Evolutionary conservation across 805 yeast species (phyloP).

Genomic region (Ogataea paraovalis): DNA sequence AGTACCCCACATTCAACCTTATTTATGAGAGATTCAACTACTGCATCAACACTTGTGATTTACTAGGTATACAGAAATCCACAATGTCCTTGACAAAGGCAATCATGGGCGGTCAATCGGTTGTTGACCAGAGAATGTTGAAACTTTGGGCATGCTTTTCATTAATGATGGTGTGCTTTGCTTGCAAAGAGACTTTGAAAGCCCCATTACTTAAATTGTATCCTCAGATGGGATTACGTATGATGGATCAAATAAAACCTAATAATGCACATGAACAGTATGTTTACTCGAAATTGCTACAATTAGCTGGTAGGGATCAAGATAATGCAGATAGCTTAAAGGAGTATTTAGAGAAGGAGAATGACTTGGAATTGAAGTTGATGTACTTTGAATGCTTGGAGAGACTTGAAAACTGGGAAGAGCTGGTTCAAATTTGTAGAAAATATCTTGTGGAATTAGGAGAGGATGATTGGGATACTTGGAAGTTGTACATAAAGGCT

Average conservation of each 20-base stretch:
- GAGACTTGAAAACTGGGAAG: slow-evolving; percentile 38
- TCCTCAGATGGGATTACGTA: slow-evolving; percentile 56
- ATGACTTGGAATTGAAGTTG: slow-evolving; percentile 63
- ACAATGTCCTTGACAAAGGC: slow-evolving; percentile 41
- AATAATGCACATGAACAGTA: slow-evolving; percentile 61
- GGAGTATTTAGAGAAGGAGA: slow-evolving; percentile 32
- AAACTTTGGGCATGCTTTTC: slow-evolving; percentile 56
- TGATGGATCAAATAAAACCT: slow-evolving; percentile 40
- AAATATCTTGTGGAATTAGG: slow-evolving; percentile 41
- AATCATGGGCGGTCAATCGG: slow-evolving; percentile 7
- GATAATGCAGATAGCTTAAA: slow-evolving; percentile 32
- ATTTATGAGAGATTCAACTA: slow-evolving; percentile 55
- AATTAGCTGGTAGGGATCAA: slow-evolving; percentile 31
- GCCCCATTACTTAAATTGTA: slow-evolving; percentile 48
- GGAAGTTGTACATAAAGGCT: slow-evolving; percentile 54
- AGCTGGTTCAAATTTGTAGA: slow-evolving; percentile 38
- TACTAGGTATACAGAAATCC: slow-evolving; percentile 50
- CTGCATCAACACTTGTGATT: slow-evolving; percentile 44
- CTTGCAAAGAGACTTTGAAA: slow-evolving; percentile 33
- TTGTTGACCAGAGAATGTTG: slow-evolving; percentile 31
- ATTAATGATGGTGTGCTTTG: slow-evolving; percentile 37
- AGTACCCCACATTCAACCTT: slow-evolving; percentile 47
- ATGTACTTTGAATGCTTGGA: slow-evolving; percentile 47
- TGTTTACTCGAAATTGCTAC: slow-evolving; percentile 51
- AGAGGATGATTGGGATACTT: slow-evolving; percentile 75